A percentile compares a stretch with the other conserved stretches of the same genome.
These are phyloP conservation scores for Tripterygium wilfordii DNA, from an alignment of 177 flowering plant genomes.

Conservation along the genomic window DNA sequence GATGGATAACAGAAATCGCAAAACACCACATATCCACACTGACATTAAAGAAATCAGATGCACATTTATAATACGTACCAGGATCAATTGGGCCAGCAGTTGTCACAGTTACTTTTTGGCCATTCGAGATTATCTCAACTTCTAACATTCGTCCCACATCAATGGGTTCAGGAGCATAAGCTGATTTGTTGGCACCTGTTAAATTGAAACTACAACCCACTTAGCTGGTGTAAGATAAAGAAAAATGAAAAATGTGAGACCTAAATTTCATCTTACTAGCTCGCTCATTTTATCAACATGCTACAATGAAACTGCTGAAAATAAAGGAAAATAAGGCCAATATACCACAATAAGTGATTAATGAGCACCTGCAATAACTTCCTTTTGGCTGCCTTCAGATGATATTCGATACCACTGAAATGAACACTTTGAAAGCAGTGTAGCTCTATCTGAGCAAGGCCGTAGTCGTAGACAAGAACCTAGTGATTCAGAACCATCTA, in stretches of 20 bases:
- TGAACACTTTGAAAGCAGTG: slow-evolving; percentile 58
- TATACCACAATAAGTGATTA: neutral
- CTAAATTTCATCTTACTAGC: too few relatives aligned
- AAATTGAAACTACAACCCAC: too few relatives aligned
- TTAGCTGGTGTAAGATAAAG: too few relatives aligned
- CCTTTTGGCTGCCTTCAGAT: slow-evolving; percentile 57
- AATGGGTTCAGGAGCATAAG: slow-evolving; percentile 92
- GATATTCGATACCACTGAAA: slow-evolving; percentile 88
- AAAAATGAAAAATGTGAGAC: too few relatives aligned
- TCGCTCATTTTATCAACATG: too few relatives aligned
- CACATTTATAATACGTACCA: slow-evolving; percentile 68
- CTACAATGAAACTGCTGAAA: too few relatives aligned
- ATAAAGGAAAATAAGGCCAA: too few relatives aligned
- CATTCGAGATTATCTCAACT: slow-evolving; percentile 63
- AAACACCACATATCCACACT: too few relatives aligned
- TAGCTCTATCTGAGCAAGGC: slow-evolving; percentile 46
- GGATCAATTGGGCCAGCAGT: slow-evolving; percentile 63
- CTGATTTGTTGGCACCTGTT: slow-evolving; percentile 73
- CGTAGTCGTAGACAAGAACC: slow-evolving; percentile 65
- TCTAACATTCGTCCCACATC: slow-evolving; percentile 80
- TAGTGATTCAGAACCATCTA: slow-evolving; percentile 68
- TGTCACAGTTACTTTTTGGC: slow-evolving; percentile 43
- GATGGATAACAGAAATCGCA: too few relatives aligned
- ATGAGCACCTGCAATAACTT: slow-evolving; percentile 65
- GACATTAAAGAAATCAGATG: too few relatives aligned